Evolutionary conservation across 2,329 filamentous ascomycete species (phyloP), one percentile per base, ranked within the genome.

Genomic region (Diaporthe vexans): DNA sequence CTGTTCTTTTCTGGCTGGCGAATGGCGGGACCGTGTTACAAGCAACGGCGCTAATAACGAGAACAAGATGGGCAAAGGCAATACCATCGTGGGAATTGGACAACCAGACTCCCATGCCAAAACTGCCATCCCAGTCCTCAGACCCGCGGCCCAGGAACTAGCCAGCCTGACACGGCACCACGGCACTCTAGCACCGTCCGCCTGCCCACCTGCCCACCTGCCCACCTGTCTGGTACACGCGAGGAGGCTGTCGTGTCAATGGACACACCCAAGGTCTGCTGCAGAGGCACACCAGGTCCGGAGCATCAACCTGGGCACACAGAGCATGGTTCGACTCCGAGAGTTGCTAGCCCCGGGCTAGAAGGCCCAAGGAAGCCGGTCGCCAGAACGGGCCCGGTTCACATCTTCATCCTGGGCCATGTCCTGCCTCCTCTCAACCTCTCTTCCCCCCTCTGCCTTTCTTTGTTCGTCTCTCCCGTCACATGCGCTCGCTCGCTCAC

Each of bases 321-420:
- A 63, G 19, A 37, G 26, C 35, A 63, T 63, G 59, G 70, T 72
- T 61, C 46, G 57, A 56, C 56, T 59, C n/a, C 24, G 17, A 26
- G 26, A 46, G 10, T 33, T 43, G 46, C 51, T 63, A 61, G 56
- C 26, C 63, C 43, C 35, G 71, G 29, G 71, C 70, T 75, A 70
- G 71, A 73, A 73, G 70, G n/a, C 59, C 63, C 70, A 67, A 56
- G 63, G 67, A 75, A 71, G 72, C 67, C 51, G 63, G 72, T 46
- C 59, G 59, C 57, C 57, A 68, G 26, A 46, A 43, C 57, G 58
- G 67, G 33, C 58, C 59, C 58, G 35, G 52, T 59, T 67, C 69
- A 54, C 37, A 51, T 40, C 43, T 63, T 43, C 35, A 51, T 26
- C 37, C 59, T 56, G 43, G 59, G 29, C 40, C 48, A n/a, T 29